Evolutionary conservation across 345 rosid species (phyloP), one percentile per base, ranked within the genome.

Genomic region (Eucalyptus cloeziana): DNA sequence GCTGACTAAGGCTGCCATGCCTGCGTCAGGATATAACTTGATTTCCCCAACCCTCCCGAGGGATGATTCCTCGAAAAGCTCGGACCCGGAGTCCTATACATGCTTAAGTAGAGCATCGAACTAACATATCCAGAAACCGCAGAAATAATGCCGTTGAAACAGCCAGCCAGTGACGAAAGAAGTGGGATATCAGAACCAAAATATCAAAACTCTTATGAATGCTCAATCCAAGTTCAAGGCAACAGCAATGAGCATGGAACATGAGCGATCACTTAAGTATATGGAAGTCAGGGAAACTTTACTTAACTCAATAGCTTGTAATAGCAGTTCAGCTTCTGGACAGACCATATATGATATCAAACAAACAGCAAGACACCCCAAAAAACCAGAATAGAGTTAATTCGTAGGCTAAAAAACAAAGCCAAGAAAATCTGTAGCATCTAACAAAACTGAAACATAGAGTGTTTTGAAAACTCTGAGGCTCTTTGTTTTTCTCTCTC

Each of bases 381-480:
- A 43, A 79, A 86, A 52, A 88, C 80, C 49, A 69, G 56, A 86
- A 87, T 47, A 64, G 88, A 88, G 81, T 88, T 43, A 49, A 86
- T 89, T 89, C 90, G 71, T 90, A 89, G 86, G 92, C 90, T 87
- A 49, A 91, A 91, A 87, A 92, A 40, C 49, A 89, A 69, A 47
- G 90, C 88, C 90, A 87, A 56, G 50, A 86, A 43, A 92, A 91
- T 91, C 45, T 58, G 89, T 71, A 79, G 90, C 87, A 80, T 64
- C 91, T 91, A 89, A 89, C 92, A 94, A 92, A 91, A 91, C 60
- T 52, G 91, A 92, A 91, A 87, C 43, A 62, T 71, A 43, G 50
- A 87, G 33, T 49, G 79, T 60, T 79, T 43, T 10, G 25, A 37
- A 49, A 52, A 12, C 49, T 58, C 49, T 54, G 13, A 37, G 45